These are phyloP conservation scores for Erodium texanum DNA, from an alignment of 441 rosid genomes.

Conservation along the genomic window DNA sequence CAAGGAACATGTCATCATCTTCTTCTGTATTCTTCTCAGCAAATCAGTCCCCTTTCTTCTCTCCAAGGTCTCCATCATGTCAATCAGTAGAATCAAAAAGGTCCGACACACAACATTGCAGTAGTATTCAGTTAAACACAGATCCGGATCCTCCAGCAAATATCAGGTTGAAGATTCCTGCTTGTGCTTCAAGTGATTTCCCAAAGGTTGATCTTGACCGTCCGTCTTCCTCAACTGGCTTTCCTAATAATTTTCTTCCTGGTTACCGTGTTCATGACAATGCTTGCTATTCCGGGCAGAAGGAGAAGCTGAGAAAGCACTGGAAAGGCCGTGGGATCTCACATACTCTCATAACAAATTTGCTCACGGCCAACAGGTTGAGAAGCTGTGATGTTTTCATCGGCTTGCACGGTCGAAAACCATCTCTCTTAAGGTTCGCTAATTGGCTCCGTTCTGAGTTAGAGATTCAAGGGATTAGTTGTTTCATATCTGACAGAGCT, in stretches of 20 bases:
- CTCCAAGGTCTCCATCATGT: neutral
- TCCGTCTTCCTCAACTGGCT: too few relatives aligned
- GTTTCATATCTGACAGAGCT: constrained; percentile 73
- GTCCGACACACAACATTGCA: neutral
- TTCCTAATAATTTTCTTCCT: too few relatives aligned
- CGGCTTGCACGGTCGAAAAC: constrained; percentile 75
- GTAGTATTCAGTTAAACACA: neutral
- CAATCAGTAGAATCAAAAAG: neutral
- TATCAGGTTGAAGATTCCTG: too few relatives aligned
- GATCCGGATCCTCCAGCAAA: neutral
- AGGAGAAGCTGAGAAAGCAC: neutral
- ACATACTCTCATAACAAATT: constrained; percentile 20
- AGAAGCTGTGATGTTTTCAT: constrained; percentile 77
- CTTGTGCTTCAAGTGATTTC: neutral
- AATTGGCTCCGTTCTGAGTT: constrained; percentile 82
- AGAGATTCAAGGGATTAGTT: constrained; percentile 88
- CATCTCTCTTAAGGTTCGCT: constrained; percentile 61
- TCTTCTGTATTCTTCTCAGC: neutral
- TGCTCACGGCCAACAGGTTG: constrained; percentile 54
- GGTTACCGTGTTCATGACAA: too few relatives aligned
- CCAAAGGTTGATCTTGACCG: neutral
- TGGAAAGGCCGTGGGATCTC: neutral
- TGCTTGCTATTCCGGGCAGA: neutral
- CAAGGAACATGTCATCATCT: neutral
- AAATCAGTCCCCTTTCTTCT: neutral